Evolutionary conservation across 2,329 filamentous ascomycete genomes (phyloP), one percentile per base, ranked within the genome.

Genomic region (Knufia fluminis): DNA sequence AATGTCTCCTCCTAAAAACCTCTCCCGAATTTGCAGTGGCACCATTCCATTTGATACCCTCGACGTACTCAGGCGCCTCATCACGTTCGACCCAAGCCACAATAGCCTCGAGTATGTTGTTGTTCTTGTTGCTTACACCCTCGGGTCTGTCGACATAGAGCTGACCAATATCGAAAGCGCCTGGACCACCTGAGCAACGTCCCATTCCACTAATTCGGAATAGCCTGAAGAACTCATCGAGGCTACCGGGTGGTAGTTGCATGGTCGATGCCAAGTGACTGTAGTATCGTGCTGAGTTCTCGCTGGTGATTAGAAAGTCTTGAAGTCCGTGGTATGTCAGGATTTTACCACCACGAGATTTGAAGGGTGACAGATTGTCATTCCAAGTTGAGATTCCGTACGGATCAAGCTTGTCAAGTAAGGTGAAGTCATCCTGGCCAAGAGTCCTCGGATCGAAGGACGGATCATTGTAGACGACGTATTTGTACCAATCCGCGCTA

Each of bases 271-370:
- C 57, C 1, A 77, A 68, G 14, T 70, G 66, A 16, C 69, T 64
- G 61, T 76, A 73, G 66, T 79, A 81, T 57, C 71, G 74, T 1
- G 78, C 70, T 0, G 75, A 78, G 0, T 74, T 76, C 3, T 67
- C 74, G 1, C 77, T 61, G 1, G 76, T 76, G 52, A 81, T 66
- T 4, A 67, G 71, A 12, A 67, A 61, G 60, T 80, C 78, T 1
- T 71, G 73, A 61, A 80, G 76, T 46, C 76, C 77, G 62, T 80
- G 77, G 65, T 71, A 78, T 60, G 79, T 76, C 9, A 81, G 63
- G 3, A 80, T 62, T 61, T 80, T 80, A 46, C 74, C 76, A 20
- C 76, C 77, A 0, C 66, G 57, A 2, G 64, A 50, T 26, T 73
- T 64, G 66, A 78, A 78, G 7, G 64, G 54, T 0, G 71, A 73